These are phyloP conservation scores for Dothideomycetes sp. DNA, from an alignment of 2,329 filamentous ascomycete species.

Conservation along the genomic window DNA sequence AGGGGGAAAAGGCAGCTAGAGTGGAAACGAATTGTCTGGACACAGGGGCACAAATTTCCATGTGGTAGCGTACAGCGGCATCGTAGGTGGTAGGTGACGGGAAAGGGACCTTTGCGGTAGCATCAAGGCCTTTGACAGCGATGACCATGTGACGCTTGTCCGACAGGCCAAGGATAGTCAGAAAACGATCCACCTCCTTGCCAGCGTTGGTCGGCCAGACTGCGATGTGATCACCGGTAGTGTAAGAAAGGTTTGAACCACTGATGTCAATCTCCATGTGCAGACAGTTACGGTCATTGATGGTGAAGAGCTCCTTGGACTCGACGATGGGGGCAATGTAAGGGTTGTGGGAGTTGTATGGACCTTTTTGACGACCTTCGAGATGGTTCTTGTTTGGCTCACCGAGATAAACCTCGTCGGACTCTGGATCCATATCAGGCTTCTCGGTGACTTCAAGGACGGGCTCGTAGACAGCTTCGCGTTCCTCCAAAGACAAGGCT, in stretches of 20 bases:
- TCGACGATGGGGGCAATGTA: constrained; percentile 86
- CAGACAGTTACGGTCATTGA: constrained; percentile 85
- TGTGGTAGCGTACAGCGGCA: constrained; percentile 83
- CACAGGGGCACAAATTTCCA: constrained; percentile 90
- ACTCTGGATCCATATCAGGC: constrained; percentile 57
- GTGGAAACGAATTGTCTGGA: constrained; percentile 90
- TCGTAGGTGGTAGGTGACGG: constrained; percentile 95
- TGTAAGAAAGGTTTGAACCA: constrained; percentile 81
- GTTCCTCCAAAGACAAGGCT: constrained; percentile 83
- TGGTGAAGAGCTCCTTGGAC: constrained; percentile 81
- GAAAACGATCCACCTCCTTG: constrained; percentile 80
- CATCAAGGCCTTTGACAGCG: constrained; percentile 80
- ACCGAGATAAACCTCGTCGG: constrained; percentile 78
- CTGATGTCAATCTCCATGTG: constrained; percentile 92
- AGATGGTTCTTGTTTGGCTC: constrained; percentile 78
- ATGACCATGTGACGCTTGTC: constrained; percentile 75
- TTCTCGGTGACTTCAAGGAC: constrained; percentile 70
- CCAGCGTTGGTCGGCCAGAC: constrained; percentile 96
- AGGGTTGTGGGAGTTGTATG: constrained; percentile 82
- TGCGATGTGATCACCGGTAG: constrained; percentile 94
- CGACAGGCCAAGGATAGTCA: constrained; percentile 64
- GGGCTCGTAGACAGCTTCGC: constrained; percentile 91
- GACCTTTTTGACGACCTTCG: constrained; percentile 70
- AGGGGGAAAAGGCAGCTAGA: constrained; percentile 79
- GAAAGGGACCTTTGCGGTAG: constrained; percentile 95